Base-by-base conservation (phyloP, 805 yeast species). In the Candida silvicultrix region DNA sequence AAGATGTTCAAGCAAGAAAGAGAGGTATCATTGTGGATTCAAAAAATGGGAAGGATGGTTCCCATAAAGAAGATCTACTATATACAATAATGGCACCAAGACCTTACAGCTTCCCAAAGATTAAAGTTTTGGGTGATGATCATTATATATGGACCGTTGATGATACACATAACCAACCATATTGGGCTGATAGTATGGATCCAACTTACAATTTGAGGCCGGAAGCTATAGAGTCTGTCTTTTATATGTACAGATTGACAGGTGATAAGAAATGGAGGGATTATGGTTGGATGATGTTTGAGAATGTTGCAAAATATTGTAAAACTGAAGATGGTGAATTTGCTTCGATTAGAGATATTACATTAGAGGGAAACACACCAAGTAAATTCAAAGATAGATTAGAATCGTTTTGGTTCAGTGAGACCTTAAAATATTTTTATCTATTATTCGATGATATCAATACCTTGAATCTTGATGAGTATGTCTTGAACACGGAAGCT, bases 401-500 rank as follows among this genome's bases (percentile, higher is more conserved):
- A 39, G 80, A 77, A 49, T 69, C 77, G 28, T 73, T 72, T 56
- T 81, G 83, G 78, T 68, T 77, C 57, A 74, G 81, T 8, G 82
- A 78, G 56, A 79, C 83, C 25, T 63, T 80, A 51, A 80, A 80
- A 57, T 80, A 78, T 52, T 74, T 72, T 42, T 77, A 73, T 51
- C 57, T 78, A 45, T 56, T 78, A 45, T 76, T 77, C 51, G 69
- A 72, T 40, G 75, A 72, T 31, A 60, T 69, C 14, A 56, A 64
- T 9, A 60, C 66, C 15, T 64, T 70, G 58, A 69, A 74, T 38
- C 59, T 77, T 47, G 81, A 78, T 52, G 77, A 79, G 35, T 78
- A 70, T 59, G 76, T 81, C 0, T 72, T 74, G 52, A 81, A 81
- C 44, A 74, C 83, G 2, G 82, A 80, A 49, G 87, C 85, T 0